Base-by-base conservation (phyloP, 768 basidiomycete species). In the Lyophyllum decastes region DNA sequence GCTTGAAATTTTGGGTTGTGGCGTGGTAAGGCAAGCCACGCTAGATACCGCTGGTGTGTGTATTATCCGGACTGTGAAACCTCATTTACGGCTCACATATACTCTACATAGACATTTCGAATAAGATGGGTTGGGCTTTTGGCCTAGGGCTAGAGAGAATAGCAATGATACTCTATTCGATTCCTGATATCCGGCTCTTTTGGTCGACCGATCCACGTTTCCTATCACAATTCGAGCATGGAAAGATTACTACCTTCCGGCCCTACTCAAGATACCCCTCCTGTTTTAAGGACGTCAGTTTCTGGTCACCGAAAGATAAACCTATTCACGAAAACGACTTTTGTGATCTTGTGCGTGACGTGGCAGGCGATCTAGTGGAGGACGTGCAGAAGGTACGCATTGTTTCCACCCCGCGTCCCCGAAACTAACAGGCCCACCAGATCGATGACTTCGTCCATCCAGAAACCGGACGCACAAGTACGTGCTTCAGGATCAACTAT, bases 101-200 rank as follows among this genome's bases (percentile, higher is more conserved):
- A 12, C 19, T 25, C 33, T 35, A 12, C 22, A 5, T 63, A 92
- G 96, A 83, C 60, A 85, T 96, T 2, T 76, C 81, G 1, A 75
- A 91, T 67, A 95, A 96, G 68, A 85, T 94, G 64, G 94, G 95
- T 25, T 99, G 97, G 96, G 97, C 97, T 0, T 98, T 98, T 67
- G 97, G 97, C 24, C 87, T 99, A 52, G 97, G 97, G 4, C 82
- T 99, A 44, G 97, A 99, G 69, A 86, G 97, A 30, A 95, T 98
- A 61, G 94, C 95, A 16, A 99, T 99, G 97, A 86, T 98, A 59
- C 84, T 99, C 47, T 98, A 89, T 76, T 89, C 88, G 14, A 96
- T 99, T 52, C 97, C 96, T 9, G 97, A 99, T 71, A 98, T 99
- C 69, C 90, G 97, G 17, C 78, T 99, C 14, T 99, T 99, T 81